Evolutionary conservation across 2,329 filamentous ascomycete species (phyloP).

Genomic region (Pseudogymnoascus sp.): DNA sequence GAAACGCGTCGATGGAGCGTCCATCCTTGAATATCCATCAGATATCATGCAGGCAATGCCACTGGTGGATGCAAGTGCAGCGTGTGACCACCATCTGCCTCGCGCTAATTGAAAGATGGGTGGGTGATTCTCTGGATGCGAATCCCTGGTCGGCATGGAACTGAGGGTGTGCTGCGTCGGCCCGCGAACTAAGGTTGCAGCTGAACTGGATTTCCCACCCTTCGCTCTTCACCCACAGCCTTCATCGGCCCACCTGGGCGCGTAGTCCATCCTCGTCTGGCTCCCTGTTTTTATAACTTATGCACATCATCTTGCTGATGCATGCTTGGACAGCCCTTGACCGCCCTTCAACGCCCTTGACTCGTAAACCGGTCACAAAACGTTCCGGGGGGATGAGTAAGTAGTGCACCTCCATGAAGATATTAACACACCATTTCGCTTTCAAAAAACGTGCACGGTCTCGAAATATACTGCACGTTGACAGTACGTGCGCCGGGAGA

Average conservation of each 20-base stretch:
- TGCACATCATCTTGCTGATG: slow-evolving; percentile 7
- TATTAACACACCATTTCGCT: slow-evolving; percentile 7
- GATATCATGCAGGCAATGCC: not conserved
- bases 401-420: not conserved
- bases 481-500: slow-evolving; percentile 8
- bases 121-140: slow-evolving; percentile 2
- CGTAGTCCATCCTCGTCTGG: not conserved
- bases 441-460: not conserved
- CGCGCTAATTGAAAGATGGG: slow-evolving; percentile 4
- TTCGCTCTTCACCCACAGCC: not conserved
- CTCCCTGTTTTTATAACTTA: slow-evolving; percentile 1
- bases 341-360: not conserved
- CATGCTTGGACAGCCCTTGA: not conserved
- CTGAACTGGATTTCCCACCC: not conserved
- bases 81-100: slow-evolving; percentile 6
- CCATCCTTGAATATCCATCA: slow-evolving; percentile 2
- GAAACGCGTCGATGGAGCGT: slow-evolving; percentile 3
- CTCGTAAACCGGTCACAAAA: slow-evolving; percentile 4
- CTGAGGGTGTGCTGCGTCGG: slow-evolving; percentile 12
- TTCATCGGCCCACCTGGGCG: slow-evolving; percentile 6
- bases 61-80: slow-evolving; percentile 2
- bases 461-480: not conserved
- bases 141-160: slow-evolving; percentile 7
- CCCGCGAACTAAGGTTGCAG: slow-evolving; percentile 11
- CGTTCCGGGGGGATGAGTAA: not conserved